A percentile compares a stretch with the other conserved stretches of the same genome.
Evolutionary conservation across 768 basidiomycete species (phyloP).

Genomic region (Suillus brevipes): DNA sequence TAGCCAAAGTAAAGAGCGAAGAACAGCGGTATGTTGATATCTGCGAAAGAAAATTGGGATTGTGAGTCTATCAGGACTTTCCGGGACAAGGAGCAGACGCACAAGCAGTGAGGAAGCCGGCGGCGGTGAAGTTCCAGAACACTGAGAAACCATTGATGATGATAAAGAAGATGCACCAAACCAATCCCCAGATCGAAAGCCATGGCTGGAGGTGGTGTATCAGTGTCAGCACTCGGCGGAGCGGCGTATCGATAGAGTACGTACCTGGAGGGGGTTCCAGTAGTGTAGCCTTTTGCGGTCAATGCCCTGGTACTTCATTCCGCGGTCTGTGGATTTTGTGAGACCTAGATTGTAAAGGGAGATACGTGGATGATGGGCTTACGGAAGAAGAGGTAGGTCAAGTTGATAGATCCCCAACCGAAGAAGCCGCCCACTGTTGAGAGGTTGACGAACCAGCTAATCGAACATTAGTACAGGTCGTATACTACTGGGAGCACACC

Average conservation of each 20-base stretch:
- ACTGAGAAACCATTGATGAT: slow-evolving; percentile 56
- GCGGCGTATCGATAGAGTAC: background rate
- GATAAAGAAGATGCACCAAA: slow-evolving; percentile 62
- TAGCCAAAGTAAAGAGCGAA: slow-evolving; percentile 24
- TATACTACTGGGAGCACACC: background rate
- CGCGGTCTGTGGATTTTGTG: slow-evolving; percentile 47
- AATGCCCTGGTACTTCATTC: slow-evolving; percentile 68
- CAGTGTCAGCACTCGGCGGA: slow-evolving; percentile 14
- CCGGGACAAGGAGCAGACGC: slow-evolving; percentile 14
- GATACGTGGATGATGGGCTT: slow-evolving; percentile 20
- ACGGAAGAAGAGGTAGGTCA: slow-evolving; percentile 76
- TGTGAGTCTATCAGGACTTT: background rate
- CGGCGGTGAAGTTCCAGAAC: slow-evolving; percentile 60
- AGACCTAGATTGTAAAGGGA: slow-evolving; percentile 1
- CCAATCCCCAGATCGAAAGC: slow-evolving; percentile 64
- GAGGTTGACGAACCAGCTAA: slow-evolving; percentile 70
- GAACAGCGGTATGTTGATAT: slow-evolving; percentile 32
- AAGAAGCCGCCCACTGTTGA: slow-evolving; percentile 68
- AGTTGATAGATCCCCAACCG: slow-evolving; percentile 65
- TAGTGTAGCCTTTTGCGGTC: slow-evolving; percentile 64
- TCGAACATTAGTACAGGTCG: slow-evolving; percentile 7
- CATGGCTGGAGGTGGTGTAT: slow-evolving; percentile 43
- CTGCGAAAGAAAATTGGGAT: slow-evolving; percentile 17
- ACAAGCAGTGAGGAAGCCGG: slow-evolving; percentile 53
- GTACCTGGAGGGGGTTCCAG: slow-evolving; percentile 49